Evolutionary conservation across 805 yeast genomes (phyloP).

Genomic region (Spencermartinsiella europaea): DNA sequence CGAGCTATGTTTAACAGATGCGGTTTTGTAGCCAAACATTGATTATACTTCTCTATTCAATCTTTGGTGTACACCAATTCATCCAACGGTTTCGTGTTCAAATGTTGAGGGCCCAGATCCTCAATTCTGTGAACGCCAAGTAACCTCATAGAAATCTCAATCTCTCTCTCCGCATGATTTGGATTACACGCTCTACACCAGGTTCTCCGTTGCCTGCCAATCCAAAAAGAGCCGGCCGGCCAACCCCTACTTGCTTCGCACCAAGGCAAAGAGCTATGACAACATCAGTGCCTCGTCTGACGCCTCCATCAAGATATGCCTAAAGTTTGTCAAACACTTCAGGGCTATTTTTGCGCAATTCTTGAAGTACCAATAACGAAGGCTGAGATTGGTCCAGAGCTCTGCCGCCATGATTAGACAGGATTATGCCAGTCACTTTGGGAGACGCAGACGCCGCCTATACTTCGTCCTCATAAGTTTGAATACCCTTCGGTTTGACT

Average conservation of each 20-base stretch:
- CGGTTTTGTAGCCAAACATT: no score
- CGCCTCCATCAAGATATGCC: constrained; percentile 61
- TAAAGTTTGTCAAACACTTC: constrained; percentile 42
- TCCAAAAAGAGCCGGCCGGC: constrained; percentile 60
- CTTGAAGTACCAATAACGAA: constrained; percentile 56
- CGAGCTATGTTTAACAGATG: no score
- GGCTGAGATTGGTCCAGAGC: constrained; percentile 60
- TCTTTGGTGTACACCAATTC: no score
- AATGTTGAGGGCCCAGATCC: constrained; percentile 36
- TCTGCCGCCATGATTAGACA: constrained; percentile 74
- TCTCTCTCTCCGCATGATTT: constrained; percentile 54
- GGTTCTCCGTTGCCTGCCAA: constrained; percentile 63
- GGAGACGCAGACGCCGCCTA: constrained; percentile 50
- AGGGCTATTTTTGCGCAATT: constrained; percentile 38
- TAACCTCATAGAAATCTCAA: constrained; percentile 59
- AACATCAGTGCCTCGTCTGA: constrained; percentile 60
- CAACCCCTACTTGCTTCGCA: constrained; percentile 60
- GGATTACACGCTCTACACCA: constrained; percentile 55
- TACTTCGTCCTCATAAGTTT: constrained; percentile 59
- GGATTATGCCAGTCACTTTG: constrained; percentile 52
- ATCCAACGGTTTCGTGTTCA: constrained; percentile 21
- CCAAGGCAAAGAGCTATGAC: constrained; percentile 63
- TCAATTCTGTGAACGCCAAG: constrained; percentile 51
- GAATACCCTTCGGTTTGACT: no score
- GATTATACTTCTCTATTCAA: no score